Percentiles rank a stretch among this genome's conserved stretches.
phyloP scores from a whole-genome alignment of 306 rosid species.

The Cyamopsis tetragonoloba region DNA sequence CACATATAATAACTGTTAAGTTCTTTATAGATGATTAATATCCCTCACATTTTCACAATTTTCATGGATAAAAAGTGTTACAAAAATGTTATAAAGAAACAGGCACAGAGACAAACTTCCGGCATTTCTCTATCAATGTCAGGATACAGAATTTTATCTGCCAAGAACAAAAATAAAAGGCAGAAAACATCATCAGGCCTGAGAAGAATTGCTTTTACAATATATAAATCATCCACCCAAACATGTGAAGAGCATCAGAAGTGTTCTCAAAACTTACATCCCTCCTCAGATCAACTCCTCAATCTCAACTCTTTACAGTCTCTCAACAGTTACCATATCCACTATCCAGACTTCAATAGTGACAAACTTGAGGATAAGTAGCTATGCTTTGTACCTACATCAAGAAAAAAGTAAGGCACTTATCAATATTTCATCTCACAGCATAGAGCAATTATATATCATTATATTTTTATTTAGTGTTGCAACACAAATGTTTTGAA shows the following conservation, averaged over 20 bases:
- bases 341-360: background rate
- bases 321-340: background rate
- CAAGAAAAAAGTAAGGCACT: background rate
- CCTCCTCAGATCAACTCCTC: background rate
- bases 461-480: constrained; percentile 1
- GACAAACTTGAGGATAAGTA: background rate
- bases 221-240: background rate
- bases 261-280: background rate
- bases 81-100: background rate
- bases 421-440: constrained; percentile 36
- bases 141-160: background rate
- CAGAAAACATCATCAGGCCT: background rate
- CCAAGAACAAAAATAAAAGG: background rate
- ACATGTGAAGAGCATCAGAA: background rate
- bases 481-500: constrained; percentile 26
- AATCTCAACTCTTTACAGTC: background rate
- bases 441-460: constrained; percentile 8
- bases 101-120: background rate
- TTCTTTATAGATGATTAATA: too few relatives aligned
- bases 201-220: background rate
- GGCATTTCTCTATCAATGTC: background rate
- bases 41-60: too few relatives aligned
- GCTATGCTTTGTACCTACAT: constrained; percentile 26
- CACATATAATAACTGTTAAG: too few relatives aligned
- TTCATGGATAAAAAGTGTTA: too few relatives aligned